Evolutionary conservation across 2,329 filamentous ascomycete genomes (phyloP).

Genomic region (Botrytis tulipae): DNA sequence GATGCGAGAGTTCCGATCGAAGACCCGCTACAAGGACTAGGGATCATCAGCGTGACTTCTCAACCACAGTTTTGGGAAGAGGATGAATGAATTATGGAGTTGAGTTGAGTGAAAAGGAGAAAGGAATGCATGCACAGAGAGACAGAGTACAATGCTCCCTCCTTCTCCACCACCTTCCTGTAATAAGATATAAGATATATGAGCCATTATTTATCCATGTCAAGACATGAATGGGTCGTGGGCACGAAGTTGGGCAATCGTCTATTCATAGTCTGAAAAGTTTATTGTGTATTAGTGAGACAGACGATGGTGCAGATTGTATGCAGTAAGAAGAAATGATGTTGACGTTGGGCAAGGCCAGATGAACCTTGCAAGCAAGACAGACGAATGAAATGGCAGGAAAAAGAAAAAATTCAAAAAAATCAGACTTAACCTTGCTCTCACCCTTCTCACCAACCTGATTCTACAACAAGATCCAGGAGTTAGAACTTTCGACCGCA

Average conservation of each 20-base stretch:
- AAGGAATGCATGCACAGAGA: neutral
- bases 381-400: neutral
- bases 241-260: neutral
- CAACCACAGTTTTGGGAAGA: constrained; percentile 10
- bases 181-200: neutral
- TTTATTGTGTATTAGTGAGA: neutral
- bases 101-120: constrained; percentile 1
- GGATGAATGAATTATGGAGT: neutral
- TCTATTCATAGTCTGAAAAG: neutral
- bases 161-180: neutral
- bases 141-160: neutral
- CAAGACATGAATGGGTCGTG: neutral
- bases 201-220: constrained; percentile 1
- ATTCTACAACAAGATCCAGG: neutral
- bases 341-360: constrained; percentile 12
- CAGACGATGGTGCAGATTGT: neutral
- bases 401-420: neutral
- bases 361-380: neutral
- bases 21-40: constrained; percentile 3
- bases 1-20: constrained; percentile 16
- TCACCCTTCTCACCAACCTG: neutral
- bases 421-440: neutral
- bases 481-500: neutral
- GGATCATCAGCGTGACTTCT: constrained; percentile 10
- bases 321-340: constrained; percentile 2